Percentiles rank a stretch among this genome's conserved stretches.
Evolutionary conservation across 139 green algal species (phyloP).

Genomic region (Chlorella sp.): DNA sequence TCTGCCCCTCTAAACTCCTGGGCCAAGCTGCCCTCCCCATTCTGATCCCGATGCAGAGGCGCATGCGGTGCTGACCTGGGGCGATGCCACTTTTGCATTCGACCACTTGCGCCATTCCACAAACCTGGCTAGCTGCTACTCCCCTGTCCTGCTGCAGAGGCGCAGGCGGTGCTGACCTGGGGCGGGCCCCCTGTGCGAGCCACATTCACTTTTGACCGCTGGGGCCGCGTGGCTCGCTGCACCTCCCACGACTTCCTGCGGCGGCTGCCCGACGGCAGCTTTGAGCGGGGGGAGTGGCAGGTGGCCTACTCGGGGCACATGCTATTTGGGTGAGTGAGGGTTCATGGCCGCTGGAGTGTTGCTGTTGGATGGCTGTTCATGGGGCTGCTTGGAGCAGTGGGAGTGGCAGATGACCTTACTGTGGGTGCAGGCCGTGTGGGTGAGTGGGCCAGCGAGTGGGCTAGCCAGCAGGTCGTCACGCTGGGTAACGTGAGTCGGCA

Average conservation of each 20-base stretch:
- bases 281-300: conserved; percentile 1
- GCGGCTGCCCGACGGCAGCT: conserved; percentile 1
- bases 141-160: conserved; percentile 9
- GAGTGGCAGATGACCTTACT: too few species aligned
- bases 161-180: background rate
- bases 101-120: background rate
- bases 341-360: background rate
- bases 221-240: background rate
- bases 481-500: too few species aligned
- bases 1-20: too few species aligned
- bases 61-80: too few species aligned
- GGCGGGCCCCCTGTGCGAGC: background rate
- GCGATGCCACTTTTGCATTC: background rate
- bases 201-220: conserved; percentile 7
- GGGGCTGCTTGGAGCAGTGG: too few species aligned
- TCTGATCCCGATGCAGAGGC: too few species aligned
- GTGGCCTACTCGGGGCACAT: conserved; percentile 17
- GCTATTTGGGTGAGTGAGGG: conserved; percentile 20
- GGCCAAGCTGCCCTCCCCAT: too few species aligned
- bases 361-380: background rate
- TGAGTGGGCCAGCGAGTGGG: too few species aligned
- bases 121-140: background rate
- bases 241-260: conserved; percentile 8
- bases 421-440: too few species aligned
- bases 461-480: too few species aligned